Evolutionary conservation across 169 alveolate genomes (phyloP), one percentile per base, ranked within the genome.

Genomic region (Cryptosporidium andersoni): DNA sequence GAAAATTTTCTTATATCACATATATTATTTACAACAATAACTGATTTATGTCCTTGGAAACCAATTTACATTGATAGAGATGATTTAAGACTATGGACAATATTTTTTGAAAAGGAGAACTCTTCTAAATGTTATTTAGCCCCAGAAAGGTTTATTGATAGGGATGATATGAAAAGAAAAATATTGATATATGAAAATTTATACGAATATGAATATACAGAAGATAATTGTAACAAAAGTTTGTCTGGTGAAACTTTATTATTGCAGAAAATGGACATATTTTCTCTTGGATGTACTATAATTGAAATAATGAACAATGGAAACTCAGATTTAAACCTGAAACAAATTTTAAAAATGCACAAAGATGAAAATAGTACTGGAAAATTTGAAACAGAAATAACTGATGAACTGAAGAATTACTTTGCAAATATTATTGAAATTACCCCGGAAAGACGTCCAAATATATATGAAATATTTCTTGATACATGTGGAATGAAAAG

Each of bases 1-100:
- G 92, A 89, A 66, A 89, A 89, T 49, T 65, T 89, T 36, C 51
- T 89, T 3, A 64, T 81, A 34, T 85, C 81, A 55, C 89, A 89
- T 16, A 47, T 66, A 36, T 82, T 80, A 64, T 65, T 74, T 45
- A 49, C 81, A 2, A 80, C 80, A 51, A 34, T 89, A 89, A 89
- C 92, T n/a, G 92, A 89, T 40, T 66, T 89, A 25, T 53, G 67
- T 3, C 82, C 82, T n/a, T 68, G 82, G 82, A 68, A 68, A 34
- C 82, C 82, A 12, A 55, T 68, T 36, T 68, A 55, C 40, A 68
- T 68, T 40, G 82, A 68, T 39, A 55, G 82, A 11, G 39, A 56
- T 25, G 82, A 68, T 16, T 25, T 68, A 7, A 68, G 66, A 36
- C 39, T 39, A 40, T 74, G 85, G 85, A 74, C 85, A 8, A 39